Base-by-base conservation (phyloP, 257 asterid genomes). In the Osmanthus fragrans region DNA sequence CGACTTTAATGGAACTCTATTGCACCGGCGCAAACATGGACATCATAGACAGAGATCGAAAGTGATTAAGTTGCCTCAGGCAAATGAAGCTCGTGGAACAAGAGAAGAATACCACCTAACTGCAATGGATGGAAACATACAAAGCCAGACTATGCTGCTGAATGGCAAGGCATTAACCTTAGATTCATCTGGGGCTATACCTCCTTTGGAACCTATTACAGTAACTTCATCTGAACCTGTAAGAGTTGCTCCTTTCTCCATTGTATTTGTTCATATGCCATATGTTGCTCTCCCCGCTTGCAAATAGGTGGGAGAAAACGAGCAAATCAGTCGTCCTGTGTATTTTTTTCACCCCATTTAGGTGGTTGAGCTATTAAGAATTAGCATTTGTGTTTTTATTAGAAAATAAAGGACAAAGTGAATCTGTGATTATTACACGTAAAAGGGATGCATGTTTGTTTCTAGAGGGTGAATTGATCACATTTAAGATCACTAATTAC, bases 91-190 rank as follows among this genome's bases (percentile, higher is more conserved):
- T 19, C 7, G 40, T 33, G 25, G 49, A 21, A 74, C 74, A 32
- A 89, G 89, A 82, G 91, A 87, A 79, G 96, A 89, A 77, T 90
- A 89, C 74, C 96, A 90, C 69, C 83, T 89, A 75, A 90, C 91
- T 18, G 91, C 92, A 12, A 74, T 80, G 82, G 82, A 73, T 68
- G 86, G 90, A 27, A 76, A 90, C 69, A 67, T 89, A 63, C 89
- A 83, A 13, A 89, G 96, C 90, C 91, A 78, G 74, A 83, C 74
- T 21, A 85, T 89, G 87, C 72, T 88, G 81, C 83, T 90, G 54
- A 88, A 90, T n/a, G 96, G 93, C 54, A 78, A 85, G 9, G 82
- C 77, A 32, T 80, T 90, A 37, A 73, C 56, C 3, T 79, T 90
- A 21, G 85, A 80, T 82, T 68, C 87, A 47, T 40, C 42, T 0